Base-by-base conservation (phyloP, 306 rosid species). In the Parietaria judaica region DNA sequence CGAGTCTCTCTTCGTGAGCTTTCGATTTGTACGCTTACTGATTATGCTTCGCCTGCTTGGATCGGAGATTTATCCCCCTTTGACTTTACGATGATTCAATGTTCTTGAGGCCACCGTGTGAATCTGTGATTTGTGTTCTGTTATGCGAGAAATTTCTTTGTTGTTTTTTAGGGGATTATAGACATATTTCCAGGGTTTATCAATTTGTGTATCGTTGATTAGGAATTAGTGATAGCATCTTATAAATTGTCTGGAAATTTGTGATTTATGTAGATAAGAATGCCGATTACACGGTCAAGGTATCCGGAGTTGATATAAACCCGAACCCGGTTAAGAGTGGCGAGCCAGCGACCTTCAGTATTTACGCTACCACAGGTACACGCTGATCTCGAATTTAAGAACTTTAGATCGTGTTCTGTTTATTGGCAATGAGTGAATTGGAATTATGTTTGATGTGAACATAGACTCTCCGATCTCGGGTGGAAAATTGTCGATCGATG, bases 261-360 rank as follows among this genome's bases (percentile, higher is more conserved):
- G 10, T 68, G 34, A 10, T 61, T 39, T 31, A 23, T 71, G 72
- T 81, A 88, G 99, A 84, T 72, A 84, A 79, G 79, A 84, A 73
- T 9, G 68, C 66, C 1, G 10, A 49, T 56, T 92, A 88, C 72
- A 78, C 67, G 66, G 83, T 92, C 56, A 79, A 74, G 69, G 95
- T 92, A 48, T 77, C 52, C 1, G 90, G 75, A 68, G 87, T 92
- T 54, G 83, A 86, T 53, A 92, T 92, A 72, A 53, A 76, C 58
- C 99, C 96, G 58, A 11, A 73, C 68, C 96, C 99, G 10, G 16
- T 92, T 1, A 81, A 73, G 4, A 70, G 98, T 61, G 98, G 98
- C 72, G 71, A 80, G 50, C 80, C 88, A 17, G 92, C 95, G 45
- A 82, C 81, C 67, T 88, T 92, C 80, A 80, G 75, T 76, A 84